A percentile compares a stretch with the other conserved stretches of the same genome.
Conservation (phyloP, 345 rosid genomes). For the Arabidopsis arenosa region DNA sequence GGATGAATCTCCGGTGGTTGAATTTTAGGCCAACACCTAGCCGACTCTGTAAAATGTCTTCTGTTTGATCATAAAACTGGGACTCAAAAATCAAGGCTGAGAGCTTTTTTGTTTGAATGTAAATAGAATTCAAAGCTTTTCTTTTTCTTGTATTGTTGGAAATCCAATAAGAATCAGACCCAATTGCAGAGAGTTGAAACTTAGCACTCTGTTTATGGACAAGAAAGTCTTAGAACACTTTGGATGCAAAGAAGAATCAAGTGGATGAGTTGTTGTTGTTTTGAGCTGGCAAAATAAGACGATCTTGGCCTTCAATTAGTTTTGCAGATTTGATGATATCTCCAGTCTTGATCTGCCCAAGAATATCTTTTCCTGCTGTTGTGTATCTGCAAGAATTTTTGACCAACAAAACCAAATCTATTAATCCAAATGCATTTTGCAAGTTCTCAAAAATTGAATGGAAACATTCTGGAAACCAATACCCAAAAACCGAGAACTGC, state of each 20-base stretch:
- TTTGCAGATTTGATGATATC: constrained; percentile 75
- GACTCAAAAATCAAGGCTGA: constrained; percentile 10
- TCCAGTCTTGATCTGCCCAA: constrained; percentile 83
- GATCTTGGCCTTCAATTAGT: constrained; percentile 77
- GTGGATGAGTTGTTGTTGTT: constrained; percentile 46
- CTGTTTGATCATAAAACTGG: constrained; percentile 37
- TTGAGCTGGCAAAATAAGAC: constrained; percentile 66
- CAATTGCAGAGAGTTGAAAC: constrained; percentile 18
- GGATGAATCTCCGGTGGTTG: constrained; percentile 57
- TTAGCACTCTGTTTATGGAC: constrained; percentile 18
- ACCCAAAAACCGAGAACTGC: constrained; percentile 94
- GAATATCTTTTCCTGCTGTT: constrained; percentile 72
- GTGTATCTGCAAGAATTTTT: constrained; percentile 54
- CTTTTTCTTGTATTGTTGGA: constrained; percentile 14
- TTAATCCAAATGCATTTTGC: not conserved
- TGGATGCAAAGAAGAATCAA: constrained; percentile 25
- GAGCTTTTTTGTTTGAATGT: constrained; percentile 26
- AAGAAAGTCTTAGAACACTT: constrained; percentile 20
- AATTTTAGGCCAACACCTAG: constrained; percentile 60
- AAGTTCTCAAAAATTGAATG: not conserved
- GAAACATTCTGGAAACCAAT: constrained; percentile 1
- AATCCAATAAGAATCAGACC: constrained; percentile 26
- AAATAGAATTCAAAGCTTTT: constrained; percentile 13
- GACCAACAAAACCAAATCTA: constrained; percentile 1
- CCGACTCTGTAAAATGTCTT: constrained; percentile 57